These are phyloP conservation scores for Leccinum griseonigrum DNA, from an alignment of 1,284 basidiomycete genomes.

Conservation along the genomic window DNA sequence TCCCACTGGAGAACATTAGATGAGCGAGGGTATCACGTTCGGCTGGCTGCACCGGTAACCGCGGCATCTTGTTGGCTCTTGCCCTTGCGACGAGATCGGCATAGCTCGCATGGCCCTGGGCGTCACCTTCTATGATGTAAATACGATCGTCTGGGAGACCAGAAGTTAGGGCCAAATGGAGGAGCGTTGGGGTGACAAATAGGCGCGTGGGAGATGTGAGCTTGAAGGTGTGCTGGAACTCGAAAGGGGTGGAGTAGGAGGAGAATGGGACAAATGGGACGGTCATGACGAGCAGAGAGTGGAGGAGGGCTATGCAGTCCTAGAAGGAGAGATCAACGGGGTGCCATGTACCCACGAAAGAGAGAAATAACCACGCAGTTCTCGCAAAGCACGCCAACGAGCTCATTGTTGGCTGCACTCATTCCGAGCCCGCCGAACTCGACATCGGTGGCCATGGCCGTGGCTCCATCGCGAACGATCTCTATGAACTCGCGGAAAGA, in stretches of 20 bases:
- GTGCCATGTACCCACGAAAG: neutral
- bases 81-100: conserved; percentile 44
- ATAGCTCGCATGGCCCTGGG: conserved; percentile 42
- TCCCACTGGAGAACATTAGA: conserved; percentile 75
- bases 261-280: conserved; percentile 65
- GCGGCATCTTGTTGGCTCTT: conserved; percentile 37
- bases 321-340: conserved; percentile 26
- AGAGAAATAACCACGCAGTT: conserved; percentile 58
- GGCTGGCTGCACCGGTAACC: conserved; percentile 45
- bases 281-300: conserved; percentile 54
- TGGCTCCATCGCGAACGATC: conserved; percentile 52
- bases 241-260: conserved; percentile 62
- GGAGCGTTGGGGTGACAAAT: conserved; percentile 56
- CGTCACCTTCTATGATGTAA: conserved; percentile 49
- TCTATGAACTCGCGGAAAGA: conserved; percentile 49
- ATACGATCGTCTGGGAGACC: conserved; percentile 53
- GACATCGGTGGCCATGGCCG: conserved; percentile 48
- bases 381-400: conserved; percentile 66
- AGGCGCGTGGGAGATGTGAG: conserved; percentile 55
- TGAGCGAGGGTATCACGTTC: conserved; percentile 62
- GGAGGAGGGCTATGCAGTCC: conserved; percentile 62
- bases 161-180: conserved; percentile 48
- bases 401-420: conserved; percentile 44
- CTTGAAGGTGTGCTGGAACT: conserved; percentile 57
- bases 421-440: conserved; percentile 56